Conservation (phyloP, 495 filamentous ascomycete species). For the Penicillium goetzii region DNA sequence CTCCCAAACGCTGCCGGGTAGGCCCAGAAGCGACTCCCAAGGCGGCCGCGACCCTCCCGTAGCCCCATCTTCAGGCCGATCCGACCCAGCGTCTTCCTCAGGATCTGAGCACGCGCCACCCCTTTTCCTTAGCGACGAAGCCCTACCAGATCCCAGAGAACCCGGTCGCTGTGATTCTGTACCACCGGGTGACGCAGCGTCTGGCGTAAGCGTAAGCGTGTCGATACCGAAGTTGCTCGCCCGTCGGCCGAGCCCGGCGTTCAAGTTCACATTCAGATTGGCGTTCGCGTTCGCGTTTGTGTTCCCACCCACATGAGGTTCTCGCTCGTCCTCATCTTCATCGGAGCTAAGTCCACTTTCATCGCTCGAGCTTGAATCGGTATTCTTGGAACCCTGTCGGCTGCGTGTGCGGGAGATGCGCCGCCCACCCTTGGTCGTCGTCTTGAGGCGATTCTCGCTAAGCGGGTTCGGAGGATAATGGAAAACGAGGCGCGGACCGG, state of each 20-base stretch:
- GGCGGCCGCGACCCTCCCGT: conserved; percentile 56
- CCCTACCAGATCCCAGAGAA: conserved; percentile 48
- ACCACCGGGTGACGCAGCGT: conserved; percentile 35
- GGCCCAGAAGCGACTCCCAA: conserved; percentile 79
- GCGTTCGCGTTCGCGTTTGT: conserved; percentile 29
- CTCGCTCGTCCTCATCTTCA: conserved; percentile 55
- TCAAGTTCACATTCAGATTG: conserved; percentile 28
- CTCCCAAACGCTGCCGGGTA: conserved; percentile 76
- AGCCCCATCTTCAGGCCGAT: conserved; percentile 56
- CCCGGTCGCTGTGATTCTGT: conserved; percentile 44
- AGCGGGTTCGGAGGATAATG: conserved; percentile 78
- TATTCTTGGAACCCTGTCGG: conserved; percentile 38
- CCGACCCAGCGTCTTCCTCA: conserved; percentile 50
- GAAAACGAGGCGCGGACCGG: conserved; percentile 85
- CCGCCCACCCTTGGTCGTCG: conserved; percentile 39
- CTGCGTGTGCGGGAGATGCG: conserved; percentile 40
- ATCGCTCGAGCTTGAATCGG: conserved; percentile 50
- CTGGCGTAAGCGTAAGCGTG: conserved; percentile 34
- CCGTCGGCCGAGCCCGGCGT: conserved; percentile 34
- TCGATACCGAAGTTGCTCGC: conserved; percentile 47
- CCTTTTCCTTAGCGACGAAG: conserved; percentile 39
- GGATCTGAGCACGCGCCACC: conserved; percentile 42
- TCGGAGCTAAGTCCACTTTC: conserved; percentile 52
- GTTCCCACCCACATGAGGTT: conserved; percentile 20
- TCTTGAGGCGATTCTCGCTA: conserved; percentile 45